phyloP scores from a whole-genome alignment of 768 basidiomycete species.

The Rhizopogon rudus region DNA sequence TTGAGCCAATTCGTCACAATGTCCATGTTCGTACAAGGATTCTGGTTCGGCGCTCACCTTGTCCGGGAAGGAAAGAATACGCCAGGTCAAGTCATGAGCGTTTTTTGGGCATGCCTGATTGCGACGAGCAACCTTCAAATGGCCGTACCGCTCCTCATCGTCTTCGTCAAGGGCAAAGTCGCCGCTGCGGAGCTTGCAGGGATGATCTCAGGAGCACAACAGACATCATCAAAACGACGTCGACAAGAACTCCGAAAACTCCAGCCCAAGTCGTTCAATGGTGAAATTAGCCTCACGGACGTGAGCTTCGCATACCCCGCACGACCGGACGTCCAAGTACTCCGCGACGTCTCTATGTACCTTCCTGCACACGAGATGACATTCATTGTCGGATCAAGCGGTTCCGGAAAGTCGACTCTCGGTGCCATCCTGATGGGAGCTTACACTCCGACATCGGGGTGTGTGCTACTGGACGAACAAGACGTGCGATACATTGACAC shows the following conservation, averaged over 20 bases:
- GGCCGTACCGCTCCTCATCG: constrained; percentile 77
- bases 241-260: constrained; percentile 52
- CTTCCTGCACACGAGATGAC: constrained; percentile 70
- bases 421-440: constrained; percentile 63
- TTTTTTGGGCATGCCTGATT: constrained; percentile 96
- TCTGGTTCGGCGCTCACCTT: constrained; percentile 91
- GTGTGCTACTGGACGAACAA: constrained; percentile 77
- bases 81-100: constrained; percentile 86
- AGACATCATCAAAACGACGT: constrained; percentile 8
- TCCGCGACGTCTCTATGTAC: constrained; percentile 58
- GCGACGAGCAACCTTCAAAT: constrained; percentile 85
- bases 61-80: constrained; percentile 70
- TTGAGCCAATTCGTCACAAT: constrained; percentile 78
- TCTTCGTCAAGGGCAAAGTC: constrained; percentile 60
- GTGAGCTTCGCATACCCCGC: constrained; percentile 74
- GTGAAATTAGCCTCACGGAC: constrained; percentile 60
- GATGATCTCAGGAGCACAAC: constrained; percentile 8
- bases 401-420: constrained; percentile 74
- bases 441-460: constrained; percentile 64
- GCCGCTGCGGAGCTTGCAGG: constrained; percentile 23
- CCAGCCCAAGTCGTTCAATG: constrained; percentile 54
- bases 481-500: constrained; percentile 71
- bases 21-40: constrained; percentile 93
- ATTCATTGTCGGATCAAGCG: constrained; percentile 76
- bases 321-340: constrained; percentile 54